Conservation (phyloP, 2,329 filamentous ascomycete species). For the Monilinia laxa region DNA sequence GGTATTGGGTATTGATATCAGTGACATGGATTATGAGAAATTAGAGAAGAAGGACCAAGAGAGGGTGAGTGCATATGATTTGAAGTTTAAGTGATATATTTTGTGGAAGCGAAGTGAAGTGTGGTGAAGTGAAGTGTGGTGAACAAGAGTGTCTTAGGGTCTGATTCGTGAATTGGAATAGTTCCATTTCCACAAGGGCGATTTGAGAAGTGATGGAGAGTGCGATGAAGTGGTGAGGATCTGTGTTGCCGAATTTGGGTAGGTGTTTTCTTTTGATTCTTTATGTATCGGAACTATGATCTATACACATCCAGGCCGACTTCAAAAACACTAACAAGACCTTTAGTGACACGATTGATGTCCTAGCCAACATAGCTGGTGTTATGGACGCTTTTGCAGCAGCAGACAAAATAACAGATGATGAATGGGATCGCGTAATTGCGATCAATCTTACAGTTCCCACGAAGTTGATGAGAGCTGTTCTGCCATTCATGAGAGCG, state of each 20-base stretch:
- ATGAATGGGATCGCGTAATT: slow-evolving; percentile 45
- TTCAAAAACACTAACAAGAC: not conserved
- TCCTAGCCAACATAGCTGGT: slow-evolving; percentile 49
- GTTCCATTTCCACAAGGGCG: slow-evolving; percentile 42
- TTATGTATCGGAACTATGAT: not conserved
- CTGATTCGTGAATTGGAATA: not conserved
- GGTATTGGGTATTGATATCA: slow-evolving; percentile 40
- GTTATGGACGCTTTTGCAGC: slow-evolving; percentile 46
- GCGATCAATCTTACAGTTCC: slow-evolving; percentile 47
- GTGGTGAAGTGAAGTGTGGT: not conserved
- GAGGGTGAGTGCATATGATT: slow-evolving; percentile 1
- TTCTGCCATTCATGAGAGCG: slow-evolving; percentile 45
- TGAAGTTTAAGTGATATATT: not conserved
- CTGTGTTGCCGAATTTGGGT: slow-evolving; percentile 38
- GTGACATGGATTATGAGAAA: slow-evolving; percentile 39
- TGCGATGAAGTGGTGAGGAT: slow-evolving; percentile 41
- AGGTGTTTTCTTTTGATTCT: not conserved
- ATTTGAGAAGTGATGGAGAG: slow-evolving; percentile 38
- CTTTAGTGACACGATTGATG: slow-evolving; percentile 41
- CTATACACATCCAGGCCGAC: not conserved
- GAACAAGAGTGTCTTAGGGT: not conserved
- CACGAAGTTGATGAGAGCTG: slow-evolving; percentile 47
- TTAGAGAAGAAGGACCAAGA: slow-evolving; percentile 28
- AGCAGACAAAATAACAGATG: slow-evolving; percentile 44
- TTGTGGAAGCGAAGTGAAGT: not conserved